Conservation (phyloP, 2,329 filamentous ascomycete genomes). For the Claviceps sp. region DNA sequence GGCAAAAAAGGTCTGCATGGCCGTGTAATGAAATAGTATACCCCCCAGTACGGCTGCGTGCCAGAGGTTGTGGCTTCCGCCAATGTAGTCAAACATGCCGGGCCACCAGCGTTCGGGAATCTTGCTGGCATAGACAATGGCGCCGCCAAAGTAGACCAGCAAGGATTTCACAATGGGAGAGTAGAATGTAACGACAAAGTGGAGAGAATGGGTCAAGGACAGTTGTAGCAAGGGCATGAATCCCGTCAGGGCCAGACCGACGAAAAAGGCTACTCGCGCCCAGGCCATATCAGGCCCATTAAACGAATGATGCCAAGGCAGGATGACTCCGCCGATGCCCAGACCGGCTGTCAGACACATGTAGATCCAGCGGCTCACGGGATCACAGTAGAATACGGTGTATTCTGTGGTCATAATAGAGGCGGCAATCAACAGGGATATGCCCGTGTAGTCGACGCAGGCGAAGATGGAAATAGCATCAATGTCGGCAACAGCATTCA, state of each 20-base stretch:
- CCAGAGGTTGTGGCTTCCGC: conserved; percentile 95
- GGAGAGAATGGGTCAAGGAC: conserved; percentile 59
- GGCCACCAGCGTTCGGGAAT: conserved; percentile 87
- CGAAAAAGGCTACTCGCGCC: conserved; percentile 83
- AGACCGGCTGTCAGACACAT: conserved; percentile 69
- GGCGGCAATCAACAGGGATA: conserved; percentile 84
- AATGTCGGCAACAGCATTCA: conserved; percentile 91
- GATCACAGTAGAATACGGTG: conserved; percentile 97
- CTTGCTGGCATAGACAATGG: conserved; percentile 79
- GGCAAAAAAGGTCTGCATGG: conserved; percentile 91
- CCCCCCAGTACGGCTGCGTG: conserved; percentile 87
- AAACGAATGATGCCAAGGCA: conserved; percentile 94
- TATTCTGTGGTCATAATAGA: conserved; percentile 98
- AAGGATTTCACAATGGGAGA: conserved; percentile 74
- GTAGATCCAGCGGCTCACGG: conserved; percentile 72
- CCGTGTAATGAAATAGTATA: conserved; percentile 92
- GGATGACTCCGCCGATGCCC: conserved; percentile 73
- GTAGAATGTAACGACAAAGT: conserved; percentile 82
- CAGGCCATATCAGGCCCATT: conserved; percentile 88
- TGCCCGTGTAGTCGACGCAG: conserved; percentile 96
- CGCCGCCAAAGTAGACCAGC: conserved; percentile 72
- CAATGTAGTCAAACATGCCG: conserved; percentile 88
- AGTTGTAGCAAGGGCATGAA: conserved; percentile 83
- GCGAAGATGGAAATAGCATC: conserved; percentile 86
- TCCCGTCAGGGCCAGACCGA: conserved; percentile 73